These are phyloP conservation scores for Saccharomyces hybrid DNA, from an alignment of 1,139 yeast species.

Conservation along the genomic window DNA sequence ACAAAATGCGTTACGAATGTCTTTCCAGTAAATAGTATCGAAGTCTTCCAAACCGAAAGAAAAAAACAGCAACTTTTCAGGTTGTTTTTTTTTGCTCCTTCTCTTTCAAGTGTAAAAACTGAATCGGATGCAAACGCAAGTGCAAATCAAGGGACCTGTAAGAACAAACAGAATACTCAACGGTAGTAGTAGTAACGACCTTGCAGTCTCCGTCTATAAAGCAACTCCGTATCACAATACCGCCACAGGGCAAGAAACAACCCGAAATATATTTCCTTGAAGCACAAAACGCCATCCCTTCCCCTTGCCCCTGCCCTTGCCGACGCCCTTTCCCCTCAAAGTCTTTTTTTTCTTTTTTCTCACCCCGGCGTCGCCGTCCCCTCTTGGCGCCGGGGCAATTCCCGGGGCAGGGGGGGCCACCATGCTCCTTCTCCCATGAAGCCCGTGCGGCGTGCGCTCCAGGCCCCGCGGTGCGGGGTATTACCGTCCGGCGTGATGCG, in stretches of 20 bases:
- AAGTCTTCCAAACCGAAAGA: not conserved
- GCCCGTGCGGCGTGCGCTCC: not conserved
- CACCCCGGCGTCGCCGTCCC: not conserved
- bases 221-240: not conserved
- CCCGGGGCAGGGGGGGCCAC: not conserved
- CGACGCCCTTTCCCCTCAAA: conserved; percentile 1
- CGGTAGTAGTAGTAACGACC: not conserved
- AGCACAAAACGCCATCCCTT: conserved; percentile 1
- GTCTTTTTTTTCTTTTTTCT: not conserved
- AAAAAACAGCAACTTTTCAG: not conserved
- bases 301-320: not conserved
- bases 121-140: not conserved
- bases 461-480: not conserved
- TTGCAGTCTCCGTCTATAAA: not conserved
- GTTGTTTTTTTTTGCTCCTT: not conserved
- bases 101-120: not conserved
- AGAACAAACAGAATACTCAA: not conserved
- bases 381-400: not conserved
- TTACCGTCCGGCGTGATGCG: not conserved
- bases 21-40: not conserved
- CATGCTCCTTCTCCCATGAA: not conserved
- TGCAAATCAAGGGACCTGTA: conserved; percentile 1
- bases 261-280: not conserved
- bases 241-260: not conserved
- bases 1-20: not conserved